Percentiles rank a stretch among this genome's conserved stretches.
Conservation (phyloP, 495 filamentous ascomycete genomes). For the Chaetomidium leptoderma region DNA sequence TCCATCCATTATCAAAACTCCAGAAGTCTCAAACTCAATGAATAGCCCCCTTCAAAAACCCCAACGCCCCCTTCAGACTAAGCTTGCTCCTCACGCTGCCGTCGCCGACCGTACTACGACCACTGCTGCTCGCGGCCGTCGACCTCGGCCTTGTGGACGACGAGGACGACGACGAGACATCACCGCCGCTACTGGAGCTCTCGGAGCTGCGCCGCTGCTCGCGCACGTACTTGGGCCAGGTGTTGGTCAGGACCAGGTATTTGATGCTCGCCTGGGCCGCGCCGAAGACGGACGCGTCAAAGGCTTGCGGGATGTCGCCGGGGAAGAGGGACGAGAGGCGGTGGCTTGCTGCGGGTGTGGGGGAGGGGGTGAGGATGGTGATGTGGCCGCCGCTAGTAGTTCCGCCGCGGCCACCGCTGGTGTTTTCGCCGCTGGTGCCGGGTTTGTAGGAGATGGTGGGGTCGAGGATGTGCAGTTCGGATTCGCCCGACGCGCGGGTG, state of each 20-base stretch:
- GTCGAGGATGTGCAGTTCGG: constrained; percentile 20
- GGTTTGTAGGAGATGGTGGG: neutral
- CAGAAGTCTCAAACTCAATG: neutral
- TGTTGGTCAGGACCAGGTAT: constrained; percentile 65
- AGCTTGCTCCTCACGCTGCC: constrained; percentile 8
- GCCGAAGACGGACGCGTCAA: constrained; percentile 54
- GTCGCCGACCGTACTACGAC: neutral
- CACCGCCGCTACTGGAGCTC: neutral
- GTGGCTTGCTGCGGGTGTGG: neutral
- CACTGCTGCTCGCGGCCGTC: neutral
- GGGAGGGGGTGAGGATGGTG: neutral
- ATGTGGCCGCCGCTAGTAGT: too few species aligned
- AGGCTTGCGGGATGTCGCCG: constrained; percentile 46
- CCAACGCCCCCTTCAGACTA: constrained; percentile 15
- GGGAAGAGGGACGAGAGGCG: constrained; percentile 17
- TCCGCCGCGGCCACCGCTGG: too few species aligned
- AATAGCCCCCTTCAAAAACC: constrained; percentile 19
- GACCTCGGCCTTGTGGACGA: too few species aligned
- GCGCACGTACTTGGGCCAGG: constrained; percentile 62
- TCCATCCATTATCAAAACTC: too few species aligned
- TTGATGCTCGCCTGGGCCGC: constrained; percentile 58
- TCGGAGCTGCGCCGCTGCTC: constrained; percentile 31
- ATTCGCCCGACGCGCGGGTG: constrained; percentile 12
- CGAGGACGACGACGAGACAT: too few species aligned
- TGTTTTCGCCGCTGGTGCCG: too few species aligned